Evolutionary conservation across 106 monocot genomes (phyloP).

Genomic region (Xerophyta viscosa): DNA sequence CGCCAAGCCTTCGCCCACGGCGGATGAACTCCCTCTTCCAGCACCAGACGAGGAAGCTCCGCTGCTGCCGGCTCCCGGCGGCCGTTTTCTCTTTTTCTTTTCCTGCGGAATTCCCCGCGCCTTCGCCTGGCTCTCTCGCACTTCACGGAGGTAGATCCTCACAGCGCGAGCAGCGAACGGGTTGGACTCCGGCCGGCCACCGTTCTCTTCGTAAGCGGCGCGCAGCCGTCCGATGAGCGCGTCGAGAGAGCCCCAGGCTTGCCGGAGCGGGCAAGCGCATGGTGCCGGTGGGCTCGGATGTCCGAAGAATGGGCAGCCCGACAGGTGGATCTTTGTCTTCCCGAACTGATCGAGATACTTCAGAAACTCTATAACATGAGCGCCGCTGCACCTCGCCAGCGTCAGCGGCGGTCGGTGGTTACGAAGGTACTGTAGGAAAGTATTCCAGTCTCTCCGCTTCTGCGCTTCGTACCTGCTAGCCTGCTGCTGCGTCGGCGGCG

Average conservation of each 20-base stretch:
- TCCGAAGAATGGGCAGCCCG: slow-evolving; percentile 7
- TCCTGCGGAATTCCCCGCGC: slow-evolving; percentile 16
- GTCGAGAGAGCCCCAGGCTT: slow-evolving; percentile 14
- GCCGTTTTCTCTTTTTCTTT: slow-evolving; percentile 23
- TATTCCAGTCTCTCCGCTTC: slow-evolving; percentile 16
- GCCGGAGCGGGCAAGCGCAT: slow-evolving; percentile 6
- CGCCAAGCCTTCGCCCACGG: too few species aligned
- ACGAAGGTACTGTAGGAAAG: slow-evolving; percentile 12
- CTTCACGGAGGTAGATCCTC: slow-evolving; percentile 14
- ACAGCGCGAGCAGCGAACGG: slow-evolving; percentile 18
- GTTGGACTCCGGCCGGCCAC: slow-evolving; percentile 16
- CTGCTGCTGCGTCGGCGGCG: neutral
- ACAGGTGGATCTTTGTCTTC: slow-evolving; percentile 18
- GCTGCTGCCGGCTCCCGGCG: neutral
- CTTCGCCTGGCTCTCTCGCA: slow-evolving; percentile 18
- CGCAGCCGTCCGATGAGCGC: slow-evolving; percentile 13
- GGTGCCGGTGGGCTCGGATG: slow-evolving; percentile 6
- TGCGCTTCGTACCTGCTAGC: slow-evolving; percentile 12
- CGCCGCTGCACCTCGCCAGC: slow-evolving; percentile 10
- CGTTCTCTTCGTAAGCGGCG: slow-evolving; percentile 18
- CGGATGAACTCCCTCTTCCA: neutral
- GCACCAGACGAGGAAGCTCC: neutral
- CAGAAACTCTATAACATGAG: slow-evolving; percentile 23
- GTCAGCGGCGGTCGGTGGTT: slow-evolving; percentile 14
- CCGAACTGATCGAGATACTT: slow-evolving; percentile 24